Evolutionary conservation across 2,329 filamentous ascomycete species (phyloP).

Genomic region (Emmonsiellopsis sp.): DNA sequence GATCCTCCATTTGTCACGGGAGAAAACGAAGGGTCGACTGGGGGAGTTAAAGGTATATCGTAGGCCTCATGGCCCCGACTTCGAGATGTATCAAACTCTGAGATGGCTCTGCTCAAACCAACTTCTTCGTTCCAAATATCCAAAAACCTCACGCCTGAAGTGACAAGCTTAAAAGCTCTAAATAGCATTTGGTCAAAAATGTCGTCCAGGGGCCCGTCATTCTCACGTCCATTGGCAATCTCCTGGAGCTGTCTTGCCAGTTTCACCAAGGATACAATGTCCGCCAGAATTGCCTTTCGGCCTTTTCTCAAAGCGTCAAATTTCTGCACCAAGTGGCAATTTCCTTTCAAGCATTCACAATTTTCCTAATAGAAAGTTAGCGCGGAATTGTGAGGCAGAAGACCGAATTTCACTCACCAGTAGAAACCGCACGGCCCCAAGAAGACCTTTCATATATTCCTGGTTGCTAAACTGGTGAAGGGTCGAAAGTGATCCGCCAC

Average conservation of each 20-base stretch:
- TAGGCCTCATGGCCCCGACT: constrained; percentile 14
- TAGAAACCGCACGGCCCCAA: constrained; percentile 83
- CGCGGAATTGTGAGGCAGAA: neutral
- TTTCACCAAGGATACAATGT: constrained; percentile 83
- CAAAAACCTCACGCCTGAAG: constrained; percentile 77
- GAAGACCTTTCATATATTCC: constrained; percentile 88
- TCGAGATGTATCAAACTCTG: constrained; percentile 26
- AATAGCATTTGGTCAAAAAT: constrained; percentile 88
- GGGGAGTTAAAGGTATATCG: constrained; percentile 28
- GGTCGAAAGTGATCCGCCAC: constrained; percentile 67
- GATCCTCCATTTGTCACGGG: neutral
- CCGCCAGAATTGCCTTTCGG: constrained; percentile 79
- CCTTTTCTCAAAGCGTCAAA: constrained; percentile 69
- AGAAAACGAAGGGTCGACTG: constrained; percentile 29
- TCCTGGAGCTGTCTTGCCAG: constrained; percentile 79
- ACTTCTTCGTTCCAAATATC: constrained; percentile 65
- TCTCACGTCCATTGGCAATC: constrained; percentile 45
- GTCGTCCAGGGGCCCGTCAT: constrained; percentile 32
- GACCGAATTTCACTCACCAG: constrained; percentile 52
- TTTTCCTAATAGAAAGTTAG: constrained; percentile 55
- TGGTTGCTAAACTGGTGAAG: constrained; percentile 76
- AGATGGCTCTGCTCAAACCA: constrained; percentile 34
- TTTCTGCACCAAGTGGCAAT: constrained; percentile 63
- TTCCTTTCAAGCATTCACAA: constrained; percentile 77
- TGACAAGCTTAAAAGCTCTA: constrained; percentile 91